Conservation (phyloP, 106 monocot species). For the Dendrobium huoshanense region DNA sequence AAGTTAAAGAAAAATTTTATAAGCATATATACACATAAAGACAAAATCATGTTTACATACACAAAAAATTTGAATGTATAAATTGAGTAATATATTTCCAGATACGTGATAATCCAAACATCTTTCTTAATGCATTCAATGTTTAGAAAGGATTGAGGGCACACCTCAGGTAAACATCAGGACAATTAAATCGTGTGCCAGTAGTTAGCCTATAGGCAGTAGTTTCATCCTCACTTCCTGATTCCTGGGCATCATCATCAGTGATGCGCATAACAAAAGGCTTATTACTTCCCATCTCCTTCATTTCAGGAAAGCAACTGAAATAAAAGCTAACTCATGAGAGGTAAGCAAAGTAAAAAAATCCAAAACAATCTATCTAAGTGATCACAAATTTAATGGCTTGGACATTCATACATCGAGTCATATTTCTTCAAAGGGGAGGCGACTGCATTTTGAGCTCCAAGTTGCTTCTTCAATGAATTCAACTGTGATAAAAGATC, state of each 20-base stretch:
- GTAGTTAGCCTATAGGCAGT: neutral
- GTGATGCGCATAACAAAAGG: constrained; percentile 33
- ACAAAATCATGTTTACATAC: neutral
- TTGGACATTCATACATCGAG: neutral
- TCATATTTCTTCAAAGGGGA: constrained; percentile 19
- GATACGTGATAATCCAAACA: neutral
- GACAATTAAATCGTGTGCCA: constrained; percentile 41
- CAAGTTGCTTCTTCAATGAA: constrained; percentile 22
- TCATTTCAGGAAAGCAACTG: constrained; percentile 2
- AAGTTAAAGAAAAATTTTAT: constrained; percentile 6
- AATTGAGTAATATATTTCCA: neutral
- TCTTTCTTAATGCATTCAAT: neutral
- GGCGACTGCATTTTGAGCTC: constrained; percentile 3
- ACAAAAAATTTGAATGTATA: neutral
- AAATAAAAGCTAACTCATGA: neutral
- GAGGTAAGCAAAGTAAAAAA: neutral
- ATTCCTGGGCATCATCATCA: constrained; percentile 20
- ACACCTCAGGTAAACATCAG: constrained; percentile 33
- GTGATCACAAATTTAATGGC: neutral
- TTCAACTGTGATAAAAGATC: constrained; percentile 38
- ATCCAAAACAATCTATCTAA: neutral
- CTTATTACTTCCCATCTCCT: constrained; percentile 5
- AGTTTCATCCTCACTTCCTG: neutral
- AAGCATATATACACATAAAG: neutral
- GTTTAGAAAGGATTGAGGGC: neutral